Conservation (phyloP, 1,284 basidiomycete genomes). For the Cystobasidium pallidum region DNA sequence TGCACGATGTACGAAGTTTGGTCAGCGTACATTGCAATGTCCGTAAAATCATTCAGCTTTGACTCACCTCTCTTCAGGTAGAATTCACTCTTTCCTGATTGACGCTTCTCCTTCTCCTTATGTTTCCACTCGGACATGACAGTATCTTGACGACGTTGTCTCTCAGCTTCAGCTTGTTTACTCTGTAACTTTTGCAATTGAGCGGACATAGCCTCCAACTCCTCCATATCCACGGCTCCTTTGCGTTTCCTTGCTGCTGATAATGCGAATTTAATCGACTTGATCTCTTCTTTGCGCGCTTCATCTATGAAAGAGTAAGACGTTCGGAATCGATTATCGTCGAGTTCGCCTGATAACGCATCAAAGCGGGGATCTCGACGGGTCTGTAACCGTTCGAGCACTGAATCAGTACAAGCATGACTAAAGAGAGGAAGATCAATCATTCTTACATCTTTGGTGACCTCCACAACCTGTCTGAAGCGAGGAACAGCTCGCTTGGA, state of each 20-base stretch:
- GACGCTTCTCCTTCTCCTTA: constrained; percentile 73
- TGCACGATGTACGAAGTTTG: constrained; percentile 13
- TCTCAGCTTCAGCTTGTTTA: constrained; percentile 61
- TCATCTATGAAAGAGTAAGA: constrained; percentile 79
- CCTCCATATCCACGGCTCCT: constrained; percentile 62
- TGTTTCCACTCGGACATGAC: constrained; percentile 66
- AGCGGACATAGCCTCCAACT: constrained; percentile 74
- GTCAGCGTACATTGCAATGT: background rate
- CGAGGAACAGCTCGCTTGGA: constrained; percentile 86
- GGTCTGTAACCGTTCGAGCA: constrained; percentile 61
- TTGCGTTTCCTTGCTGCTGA: constrained; percentile 72
- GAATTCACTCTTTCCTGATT: constrained; percentile 79
- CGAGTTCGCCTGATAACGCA: constrained; percentile 70
- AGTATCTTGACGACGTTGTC: constrained; percentile 62
- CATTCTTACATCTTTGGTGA: constrained; percentile 65
- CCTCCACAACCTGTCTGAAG: constrained; percentile 73
- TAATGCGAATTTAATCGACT: constrained; percentile 68
- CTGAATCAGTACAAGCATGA: background rate
- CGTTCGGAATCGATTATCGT: constrained; percentile 66
- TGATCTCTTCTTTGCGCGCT: constrained; percentile 70
- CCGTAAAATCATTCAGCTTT: background rate
- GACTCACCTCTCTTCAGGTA: constrained; percentile 80
- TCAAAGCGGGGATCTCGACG: constrained; percentile 88
- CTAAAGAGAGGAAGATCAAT: background rate
- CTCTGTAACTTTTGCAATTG: constrained; percentile 71